Evolutionary conservation across 805 yeast species (phyloP).

Genomic region (Sugiyamaella marilandica): DNA sequence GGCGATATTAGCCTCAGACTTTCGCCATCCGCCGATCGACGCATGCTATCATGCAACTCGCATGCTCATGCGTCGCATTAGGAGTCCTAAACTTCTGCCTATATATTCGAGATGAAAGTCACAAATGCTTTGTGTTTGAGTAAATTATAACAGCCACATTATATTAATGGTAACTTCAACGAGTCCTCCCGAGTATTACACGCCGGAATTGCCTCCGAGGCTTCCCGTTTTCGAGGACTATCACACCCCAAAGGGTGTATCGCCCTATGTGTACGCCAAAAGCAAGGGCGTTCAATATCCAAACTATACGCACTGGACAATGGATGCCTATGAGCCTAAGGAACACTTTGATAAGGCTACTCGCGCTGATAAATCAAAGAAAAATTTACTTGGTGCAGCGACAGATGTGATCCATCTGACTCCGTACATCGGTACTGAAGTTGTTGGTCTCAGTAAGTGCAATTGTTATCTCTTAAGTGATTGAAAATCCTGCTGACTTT

Average conservation of each 20-base stretch:
- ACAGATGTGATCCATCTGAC: slow-evolving; percentile 34
- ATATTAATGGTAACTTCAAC: neutral
- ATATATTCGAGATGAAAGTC: no score
- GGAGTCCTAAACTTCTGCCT: no score
- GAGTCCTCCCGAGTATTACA: neutral
- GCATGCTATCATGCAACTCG: neutral
- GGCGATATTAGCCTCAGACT: neutral
- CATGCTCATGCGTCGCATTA: no score
- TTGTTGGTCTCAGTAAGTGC: slow-evolving; percentile 41
- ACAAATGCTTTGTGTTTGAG: no score
- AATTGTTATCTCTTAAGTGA: neutral
- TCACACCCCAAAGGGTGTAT: neutral
- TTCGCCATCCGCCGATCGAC: neutral
- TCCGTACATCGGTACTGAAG: slow-evolving; percentile 68
- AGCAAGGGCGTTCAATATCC: neutral
- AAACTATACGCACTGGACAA: neutral
- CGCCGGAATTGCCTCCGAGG: neutral
- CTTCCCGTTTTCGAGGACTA: neutral
- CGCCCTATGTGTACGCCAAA: neutral
- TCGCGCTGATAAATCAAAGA: slow-evolving; percentile 2
- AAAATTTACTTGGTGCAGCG: slow-evolving; percentile 9
- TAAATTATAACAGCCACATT: no score
- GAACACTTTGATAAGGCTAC: neutral
- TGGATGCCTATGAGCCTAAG: neutral
- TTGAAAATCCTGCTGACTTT: slow-evolving; percentile 24